Conservation (phyloP, 2,329 filamentous ascomycete species). For the Colletotrichum ledebouriae region DNA sequence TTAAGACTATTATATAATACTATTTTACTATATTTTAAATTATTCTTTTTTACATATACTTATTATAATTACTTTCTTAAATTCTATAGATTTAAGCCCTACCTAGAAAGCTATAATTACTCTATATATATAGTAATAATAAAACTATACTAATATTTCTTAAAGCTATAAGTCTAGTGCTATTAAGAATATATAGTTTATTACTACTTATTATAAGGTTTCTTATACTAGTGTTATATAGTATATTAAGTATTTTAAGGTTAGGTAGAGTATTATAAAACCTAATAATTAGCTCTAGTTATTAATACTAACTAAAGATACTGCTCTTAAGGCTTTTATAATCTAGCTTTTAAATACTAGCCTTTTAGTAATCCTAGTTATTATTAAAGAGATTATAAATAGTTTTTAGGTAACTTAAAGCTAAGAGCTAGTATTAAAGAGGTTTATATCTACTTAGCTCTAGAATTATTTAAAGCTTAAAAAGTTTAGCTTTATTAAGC, state of each 20-base stretch:
- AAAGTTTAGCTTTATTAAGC: background rate
- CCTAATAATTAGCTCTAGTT: no score
- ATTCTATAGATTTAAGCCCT: no score
- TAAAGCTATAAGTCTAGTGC: background rate
- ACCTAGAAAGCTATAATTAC: no score
- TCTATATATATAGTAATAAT: no score
- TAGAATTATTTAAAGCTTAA: background rate
- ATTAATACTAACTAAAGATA: background rate
- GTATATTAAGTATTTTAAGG: background rate
- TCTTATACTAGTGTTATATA: background rate
- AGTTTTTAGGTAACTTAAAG: no score
- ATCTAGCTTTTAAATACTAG: background rate
- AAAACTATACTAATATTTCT: no score
- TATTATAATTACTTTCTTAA: no score
- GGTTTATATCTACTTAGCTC: background rate
- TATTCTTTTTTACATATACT: no score
- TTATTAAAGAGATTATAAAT: no score
- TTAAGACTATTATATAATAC: no score
- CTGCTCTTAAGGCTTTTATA: background rate
- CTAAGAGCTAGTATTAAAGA: background rate
- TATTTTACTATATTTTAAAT: no score
- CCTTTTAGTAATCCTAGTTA: no score
- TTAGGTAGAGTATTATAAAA: background rate
- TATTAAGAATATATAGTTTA: background rate
- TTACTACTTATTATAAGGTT: background rate